Conservation (phyloP, 345 rosid genomes). For the Citrus australasica region DNA sequence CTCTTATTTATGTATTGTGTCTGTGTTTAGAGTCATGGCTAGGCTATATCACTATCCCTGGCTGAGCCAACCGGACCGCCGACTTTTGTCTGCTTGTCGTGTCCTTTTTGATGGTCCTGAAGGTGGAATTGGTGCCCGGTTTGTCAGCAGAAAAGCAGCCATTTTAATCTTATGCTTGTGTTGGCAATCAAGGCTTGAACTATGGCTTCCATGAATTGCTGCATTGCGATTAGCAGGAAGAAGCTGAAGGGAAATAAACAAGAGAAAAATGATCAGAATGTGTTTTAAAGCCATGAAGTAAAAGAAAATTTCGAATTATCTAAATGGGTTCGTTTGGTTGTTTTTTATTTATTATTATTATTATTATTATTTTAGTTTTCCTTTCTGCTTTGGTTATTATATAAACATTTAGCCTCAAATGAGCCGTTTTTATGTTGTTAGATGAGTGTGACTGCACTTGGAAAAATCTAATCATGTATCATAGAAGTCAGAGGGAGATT, state of each 20-base stretch:
- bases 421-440: no score
- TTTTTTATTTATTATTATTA: fast-evolving
- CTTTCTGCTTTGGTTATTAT: not conserved
- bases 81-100: not conserved
- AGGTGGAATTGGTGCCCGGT: constrained; percentile 25
- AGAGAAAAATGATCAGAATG: constrained; percentile 7
- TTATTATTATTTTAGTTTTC: not conserved
- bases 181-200: not conserved
- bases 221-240: not conserved
- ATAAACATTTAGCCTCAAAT: not conserved
- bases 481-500: not conserved
- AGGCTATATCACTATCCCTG: no score
- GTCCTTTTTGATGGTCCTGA: constrained; percentile 38
- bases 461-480: no score
- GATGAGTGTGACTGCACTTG: no score
- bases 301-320: not conserved
- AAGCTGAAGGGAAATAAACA: constrained; percentile 12
- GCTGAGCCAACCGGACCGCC: not conserved
- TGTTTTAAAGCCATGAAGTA: constrained; percentile 12
- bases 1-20: no score
- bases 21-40: not conserved
- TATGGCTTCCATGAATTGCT: not conserved
- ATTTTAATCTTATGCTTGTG: not conserved
- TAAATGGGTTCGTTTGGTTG: not conserved
- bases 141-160: constrained; percentile 10